Conservation (phyloP, 768 basidiomycete genomes). For the Pleurotus tuoliensis region DNA sequence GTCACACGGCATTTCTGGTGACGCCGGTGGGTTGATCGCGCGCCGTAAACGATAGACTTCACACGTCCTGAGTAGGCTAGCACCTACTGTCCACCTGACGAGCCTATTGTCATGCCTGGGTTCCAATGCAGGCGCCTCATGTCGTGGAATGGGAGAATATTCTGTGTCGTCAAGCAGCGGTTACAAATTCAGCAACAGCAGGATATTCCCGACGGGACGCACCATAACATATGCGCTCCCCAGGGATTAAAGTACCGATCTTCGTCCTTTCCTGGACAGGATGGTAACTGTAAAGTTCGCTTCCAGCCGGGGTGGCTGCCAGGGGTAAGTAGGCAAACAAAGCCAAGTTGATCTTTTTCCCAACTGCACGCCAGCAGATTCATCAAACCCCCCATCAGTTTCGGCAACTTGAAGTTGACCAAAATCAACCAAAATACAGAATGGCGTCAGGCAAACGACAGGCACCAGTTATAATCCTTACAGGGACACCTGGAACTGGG, state of each 20-base stretch:
- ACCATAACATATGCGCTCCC: constrained; percentile 1
- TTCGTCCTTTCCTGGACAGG: background rate
- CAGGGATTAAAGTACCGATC: background rate
- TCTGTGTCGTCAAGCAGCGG: constrained; percentile 6
- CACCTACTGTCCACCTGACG: background rate
- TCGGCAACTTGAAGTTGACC: constrained; percentile 1
- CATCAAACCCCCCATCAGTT: background rate
- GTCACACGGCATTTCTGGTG: constrained; percentile 10
- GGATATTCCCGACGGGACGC: constrained; percentile 4
- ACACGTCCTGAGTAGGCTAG: constrained; percentile 8
- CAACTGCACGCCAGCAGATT: background rate
- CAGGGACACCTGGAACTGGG: constrained; percentile 93
- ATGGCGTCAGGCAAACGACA: constrained; percentile 9
- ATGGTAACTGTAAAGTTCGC: constrained; percentile 5
- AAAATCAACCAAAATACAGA: background rate
- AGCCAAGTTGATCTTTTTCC: constrained; percentile 1
- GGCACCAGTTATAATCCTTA: constrained; percentile 74
- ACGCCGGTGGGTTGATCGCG: constrained; percentile 7
- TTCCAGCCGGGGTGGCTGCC: background rate
- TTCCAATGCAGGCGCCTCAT: background rate
- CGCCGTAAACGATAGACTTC: constrained; percentile 10
- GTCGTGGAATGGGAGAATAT: constrained; percentile 6
- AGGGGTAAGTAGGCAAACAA: constrained; percentile 6
- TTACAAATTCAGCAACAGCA: background rate
- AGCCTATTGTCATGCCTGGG: background rate